Evolutionary conservation across 768 basidiomycete species (phyloP), one percentile per base, ranked within the genome.

Genomic region (Phanerodontia chrysosporium): DNA sequence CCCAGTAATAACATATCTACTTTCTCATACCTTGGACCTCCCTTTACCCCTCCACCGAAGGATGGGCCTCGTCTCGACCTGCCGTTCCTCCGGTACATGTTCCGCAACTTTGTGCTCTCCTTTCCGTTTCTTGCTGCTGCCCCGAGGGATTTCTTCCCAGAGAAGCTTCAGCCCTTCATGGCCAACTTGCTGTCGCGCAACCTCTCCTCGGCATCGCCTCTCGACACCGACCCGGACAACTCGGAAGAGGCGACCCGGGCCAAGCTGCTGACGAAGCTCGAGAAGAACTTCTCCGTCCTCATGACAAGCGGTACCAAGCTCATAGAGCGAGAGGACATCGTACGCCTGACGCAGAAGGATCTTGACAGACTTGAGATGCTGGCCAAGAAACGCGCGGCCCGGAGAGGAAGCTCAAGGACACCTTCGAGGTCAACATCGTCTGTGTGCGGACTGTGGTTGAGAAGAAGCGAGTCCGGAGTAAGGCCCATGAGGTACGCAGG

Each of bases 41-140:
- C 97, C 1, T 97, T 99, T 74, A 78, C 83, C 1, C 86, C 83
- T 0, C 84, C 84, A 16, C 87, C 83, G 14, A 82, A 83, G 64
- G 77, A 79, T 67, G 74, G 82, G 0, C 78, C 82, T 30, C 66
- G 65, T 9, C 74, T 85, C 56, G 91, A 96, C 73, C 78, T 98
- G 22, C 96, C 96, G 2, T 88, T 99, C 70, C 76, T 98, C 61
- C 82, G 86, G 24, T 97, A 89, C 73, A 80, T 96, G 64, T 95
- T 98, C 71, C 86, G 89, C 55, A 92, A 95, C 71, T 98, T 94
- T 68, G 81, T 98, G 59, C 80, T 98, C 58, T 90, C 95, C 0
- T 98, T 99, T 69, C 97, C 97, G 14, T 97, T 99, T 78, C 85
- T 99, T 72, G 83, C 85, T 49, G 77, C 88, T 1, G 95, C 95